Evolutionary conservation across 1,284 basidiomycete species (phyloP).

Genomic region (Marasmius tenuissimus): DNA sequence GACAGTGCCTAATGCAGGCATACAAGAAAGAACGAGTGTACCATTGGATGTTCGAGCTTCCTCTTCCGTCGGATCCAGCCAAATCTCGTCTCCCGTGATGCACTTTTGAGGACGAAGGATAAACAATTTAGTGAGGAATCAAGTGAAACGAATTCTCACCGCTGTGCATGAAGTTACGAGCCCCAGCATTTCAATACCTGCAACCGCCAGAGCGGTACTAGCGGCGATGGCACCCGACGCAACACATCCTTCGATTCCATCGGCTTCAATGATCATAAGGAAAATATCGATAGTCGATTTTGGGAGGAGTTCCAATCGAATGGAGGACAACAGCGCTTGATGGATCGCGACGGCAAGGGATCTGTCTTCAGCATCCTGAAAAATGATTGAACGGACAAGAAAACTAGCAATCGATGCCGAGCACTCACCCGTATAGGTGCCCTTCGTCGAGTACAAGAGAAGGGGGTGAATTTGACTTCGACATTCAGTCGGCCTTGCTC

Average conservation of each 20-base stretch:
- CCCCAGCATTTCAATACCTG: slow-evolving; percentile 86
- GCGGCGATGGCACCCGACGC: slow-evolving; percentile 85
- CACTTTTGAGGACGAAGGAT: slow-evolving; percentile 44
- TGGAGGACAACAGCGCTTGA: slow-evolving; percentile 83
- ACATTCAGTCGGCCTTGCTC: slow-evolving; percentile 90
- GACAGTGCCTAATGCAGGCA: slow-evolving; percentile 89
- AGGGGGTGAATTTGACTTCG: slow-evolving; percentile 96
- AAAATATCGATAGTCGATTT: slow-evolving; percentile 95
- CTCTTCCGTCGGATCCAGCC: slow-evolving; percentile 79
- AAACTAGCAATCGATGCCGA: slow-evolving; percentile 1
- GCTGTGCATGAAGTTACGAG: slow-evolving; percentile 79
- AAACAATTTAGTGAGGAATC: slow-evolving; percentile 8
- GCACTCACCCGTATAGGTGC: slow-evolving; percentile 81
- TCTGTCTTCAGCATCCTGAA: slow-evolving; percentile 91
- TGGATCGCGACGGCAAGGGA: slow-evolving; percentile 82
- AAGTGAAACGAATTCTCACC: slow-evolving; percentile 38
- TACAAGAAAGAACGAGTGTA: slow-evolving; percentile 72
- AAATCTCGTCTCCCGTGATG: slow-evolving; percentile 50
- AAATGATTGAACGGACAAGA: slow-evolving; percentile 13
- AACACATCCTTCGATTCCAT: slow-evolving; percentile 84
- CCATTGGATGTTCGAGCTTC: slow-evolving; percentile 62
- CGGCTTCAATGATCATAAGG: slow-evolving; percentile 88
- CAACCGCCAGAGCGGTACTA: slow-evolving; percentile 86
- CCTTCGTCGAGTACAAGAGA: slow-evolving; percentile 75
- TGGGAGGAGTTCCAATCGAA: slow-evolving; percentile 88